Base-by-base conservation (phyloP, 768 basidiomycete genomes). In the Termitomyces bulborhizus region DNA sequence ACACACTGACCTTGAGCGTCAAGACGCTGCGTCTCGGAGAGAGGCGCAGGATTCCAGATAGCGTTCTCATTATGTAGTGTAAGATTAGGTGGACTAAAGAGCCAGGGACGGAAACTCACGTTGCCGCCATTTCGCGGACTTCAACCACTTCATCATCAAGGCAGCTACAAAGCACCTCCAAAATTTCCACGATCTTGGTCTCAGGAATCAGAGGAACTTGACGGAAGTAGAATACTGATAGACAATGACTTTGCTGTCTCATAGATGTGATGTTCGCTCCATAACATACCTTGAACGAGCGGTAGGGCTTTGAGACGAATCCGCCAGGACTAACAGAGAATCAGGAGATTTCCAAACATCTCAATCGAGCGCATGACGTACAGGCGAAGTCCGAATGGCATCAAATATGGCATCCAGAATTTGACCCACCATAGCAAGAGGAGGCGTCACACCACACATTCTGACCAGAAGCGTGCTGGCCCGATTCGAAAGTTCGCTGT, bases 51-150 rank as follows among this genome's bases (percentile, higher is more conserved):
- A 95, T 88, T 16, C 90, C 90, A 16, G 89, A 90, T 31, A 95
- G 70, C 0, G 89, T 92, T 58, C 85, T 88, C 54, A 21, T 27
- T 39, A 46, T 18, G 37, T 5, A 6, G 15, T 4, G 36, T 49
- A 39, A 51, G 42, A 36, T 13, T 26, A 21, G 6, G 8, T 1
- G 8, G 24, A 9, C 12, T 2, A 24, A 24, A 16, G 21, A 26
- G 11, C 37, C 16, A 18, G 42, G 31, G 36, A 44, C 3, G 36
- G 15, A 41, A 40, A 71, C 84, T 67, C 60, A 95, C 83, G 84
- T 84, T 18, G 89, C 88, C 21, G 90, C 90, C 83, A 90, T 92
- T 70, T 93, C 89, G 41, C 93, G 79, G 18, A 95, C 93, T 73
- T 95, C 93, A 8, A 91, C 83, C 15, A 92, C 85, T 58, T 92